phyloP scores from a whole-genome alignment of 2,329 filamentous ascomycete species.

The Colletotrichum eremochloae region DNA sequence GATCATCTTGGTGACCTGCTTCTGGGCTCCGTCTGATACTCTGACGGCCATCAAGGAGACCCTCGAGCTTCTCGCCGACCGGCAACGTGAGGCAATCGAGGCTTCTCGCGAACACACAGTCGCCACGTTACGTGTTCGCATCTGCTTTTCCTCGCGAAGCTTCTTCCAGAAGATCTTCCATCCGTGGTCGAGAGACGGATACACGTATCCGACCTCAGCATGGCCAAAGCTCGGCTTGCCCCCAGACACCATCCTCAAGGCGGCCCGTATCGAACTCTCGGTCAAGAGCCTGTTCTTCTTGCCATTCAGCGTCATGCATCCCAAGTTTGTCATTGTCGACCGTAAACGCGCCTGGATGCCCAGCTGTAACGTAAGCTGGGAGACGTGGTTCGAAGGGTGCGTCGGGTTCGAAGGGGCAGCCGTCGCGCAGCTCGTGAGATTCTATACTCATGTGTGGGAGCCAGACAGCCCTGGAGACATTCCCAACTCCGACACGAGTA shows the following conservation, averaged over 20 bases:
- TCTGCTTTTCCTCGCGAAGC: conserved; percentile 83
- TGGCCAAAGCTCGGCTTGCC: conserved; percentile 79
- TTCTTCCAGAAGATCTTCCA: conserved; percentile 82
- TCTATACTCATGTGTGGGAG: conserved; percentile 79
- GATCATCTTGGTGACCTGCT: conserved; percentile 84
- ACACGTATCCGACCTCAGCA: conserved; percentile 68
- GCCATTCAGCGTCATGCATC: conserved; percentile 89
- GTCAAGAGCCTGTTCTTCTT: conserved; percentile 85
- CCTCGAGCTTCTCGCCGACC: conserved; percentile 69
- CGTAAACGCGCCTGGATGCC: conserved; percentile 76
- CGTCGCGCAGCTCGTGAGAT: conserved; percentile 72
- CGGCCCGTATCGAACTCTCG: conserved; percentile 73
- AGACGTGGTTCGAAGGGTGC: conserved; percentile 87
- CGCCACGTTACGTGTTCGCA: conserved; percentile 68
- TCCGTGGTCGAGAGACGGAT: conserved; percentile 72
- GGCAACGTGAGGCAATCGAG: conserved; percentile 54
- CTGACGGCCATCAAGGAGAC: conserved; percentile 69
- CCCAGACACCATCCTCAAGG: conserved; percentile 60
- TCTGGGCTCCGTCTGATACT: conserved; percentile 79
- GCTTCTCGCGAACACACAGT: conserved; percentile 44
- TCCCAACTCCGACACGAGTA: conserved; percentile 10
- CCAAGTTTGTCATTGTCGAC: conserved; percentile 85
- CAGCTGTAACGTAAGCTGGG: conserved; percentile 89
- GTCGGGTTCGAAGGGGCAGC: conserved; percentile 74
- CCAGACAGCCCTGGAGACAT: conserved; percentile 17